Base-by-base conservation (phyloP, 75 land plant genomes). In the Picea glauca region DNA sequence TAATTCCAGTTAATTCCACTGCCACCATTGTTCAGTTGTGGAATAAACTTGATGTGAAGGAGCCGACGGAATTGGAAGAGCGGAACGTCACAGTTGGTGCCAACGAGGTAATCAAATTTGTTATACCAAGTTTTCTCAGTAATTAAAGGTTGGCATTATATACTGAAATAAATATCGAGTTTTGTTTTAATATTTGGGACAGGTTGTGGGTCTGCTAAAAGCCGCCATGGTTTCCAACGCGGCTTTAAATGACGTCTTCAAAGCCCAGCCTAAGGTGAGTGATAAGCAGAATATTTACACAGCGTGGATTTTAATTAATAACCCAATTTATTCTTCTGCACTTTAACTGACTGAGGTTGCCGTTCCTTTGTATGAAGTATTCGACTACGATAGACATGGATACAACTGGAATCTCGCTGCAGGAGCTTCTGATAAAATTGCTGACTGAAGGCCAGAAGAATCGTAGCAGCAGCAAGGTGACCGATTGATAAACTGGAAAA, bases 21-120 rank as follows among this genome's bases (percentile, higher is more conserved):
- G 72, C 50, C 9, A 68, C 72, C 1, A 68, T 68, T 38, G 72
- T 68, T 40, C 35, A 68, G 9, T 46, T 68, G 72, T 68, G 72
- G 72, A 68, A 68, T 20, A 68, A 68, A 20, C 18, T 68, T 68
- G n/a, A 20, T 18, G 46, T 68, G 12, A 68, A 38, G 15, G 72
- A 68, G 9, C 72, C 72, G 3, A 40, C 72, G 21, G 72, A 68
- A 2, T 40, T 68, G 72, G 72, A 68, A 68, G 72, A 68, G 0
- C 46, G 46, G 20, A 68, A 40, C 40, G n/a, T 18, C 7, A 68
- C 72, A 38, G 46, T 68, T 18, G 46, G 72, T 40, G 23, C n/a
- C 0, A 33, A 14, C 33, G 72, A 68, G 72, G 72, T 68, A 68
- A 5, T 46, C 54, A 46, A 46, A 0, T 7, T 46, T 7, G 9